These are phyloP conservation scores for Chrysoporthe puriensis DNA, from an alignment of 2,329 filamentous ascomycete genomes.

Conservation along the genomic window DNA sequence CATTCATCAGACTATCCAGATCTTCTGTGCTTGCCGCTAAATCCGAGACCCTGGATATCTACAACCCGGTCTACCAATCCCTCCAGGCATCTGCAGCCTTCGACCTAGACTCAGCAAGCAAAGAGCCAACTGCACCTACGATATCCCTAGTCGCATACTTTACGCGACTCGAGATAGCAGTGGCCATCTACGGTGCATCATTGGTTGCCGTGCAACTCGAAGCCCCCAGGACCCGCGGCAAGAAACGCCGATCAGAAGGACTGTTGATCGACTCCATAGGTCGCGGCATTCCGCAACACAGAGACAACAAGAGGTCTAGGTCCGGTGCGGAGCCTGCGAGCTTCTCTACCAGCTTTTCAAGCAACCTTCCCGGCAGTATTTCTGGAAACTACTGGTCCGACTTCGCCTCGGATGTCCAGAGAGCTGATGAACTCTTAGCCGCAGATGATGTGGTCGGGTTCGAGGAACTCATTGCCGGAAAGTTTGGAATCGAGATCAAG, in stretches of 20 bases:
- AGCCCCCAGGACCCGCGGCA: conserved; percentile 58
- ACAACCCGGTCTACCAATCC: conserved; percentile 70
- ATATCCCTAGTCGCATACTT: conserved; percentile 64
- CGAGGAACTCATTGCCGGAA: conserved; percentile 53
- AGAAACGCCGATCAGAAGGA: conserved; percentile 60
- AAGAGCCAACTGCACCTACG: conserved; percentile 33
- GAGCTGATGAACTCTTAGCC: conserved; percentile 53
- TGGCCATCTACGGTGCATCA: conserved; percentile 65
- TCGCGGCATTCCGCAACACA: conserved; percentile 56
- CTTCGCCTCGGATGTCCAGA: conserved; percentile 48
- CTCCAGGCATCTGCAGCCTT: conserved; percentile 55
- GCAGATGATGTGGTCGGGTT: conserved; percentile 52
- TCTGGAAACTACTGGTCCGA: conserved; percentile 53
- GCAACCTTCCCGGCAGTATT: conserved; percentile 52
- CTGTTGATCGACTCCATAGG: conserved; percentile 76
- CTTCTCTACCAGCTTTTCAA: conserved; percentile 44
- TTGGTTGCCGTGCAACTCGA: conserved; percentile 73
- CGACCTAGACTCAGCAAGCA: conserved; percentile 42
- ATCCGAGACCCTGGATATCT: conserved; percentile 59
- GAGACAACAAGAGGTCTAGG: conserved; percentile 40
- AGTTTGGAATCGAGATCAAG: conserved; percentile 49
- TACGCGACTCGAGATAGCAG: conserved; percentile 66
- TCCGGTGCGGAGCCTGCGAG: conserved; percentile 32
- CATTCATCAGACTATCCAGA: conserved; percentile 69
- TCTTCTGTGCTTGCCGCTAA: conserved; percentile 69